A percentile compares a stretch with the other conserved stretches of the same genome.
Evolutionary conservation across 176 grass and related monocot species (phyloP).

Genomic region (Triticum timopheevii): DNA sequence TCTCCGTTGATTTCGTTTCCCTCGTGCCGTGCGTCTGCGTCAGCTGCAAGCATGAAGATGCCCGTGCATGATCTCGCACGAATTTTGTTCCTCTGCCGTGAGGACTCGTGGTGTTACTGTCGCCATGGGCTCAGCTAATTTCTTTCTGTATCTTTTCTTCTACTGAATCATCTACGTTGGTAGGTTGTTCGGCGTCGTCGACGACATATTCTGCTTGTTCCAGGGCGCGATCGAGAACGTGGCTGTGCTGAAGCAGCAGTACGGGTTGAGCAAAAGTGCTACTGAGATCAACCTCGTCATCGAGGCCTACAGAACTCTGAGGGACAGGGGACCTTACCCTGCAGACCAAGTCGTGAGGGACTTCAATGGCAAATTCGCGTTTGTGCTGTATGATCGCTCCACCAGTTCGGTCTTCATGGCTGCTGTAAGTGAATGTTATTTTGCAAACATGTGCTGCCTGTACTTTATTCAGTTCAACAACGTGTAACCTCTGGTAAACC

Average conservation of each 20-base stretch:
- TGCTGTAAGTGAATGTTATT: conserved; percentile 41
- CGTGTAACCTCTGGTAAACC: not conserved
- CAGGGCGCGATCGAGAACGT: conserved; percentile 64
- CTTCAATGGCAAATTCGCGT: conserved; percentile 64
- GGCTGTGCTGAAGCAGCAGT: conserved; percentile 67
- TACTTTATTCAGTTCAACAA: not conserved
- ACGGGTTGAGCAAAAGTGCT: conserved; percentile 62
- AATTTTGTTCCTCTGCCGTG: too few relatives aligned
- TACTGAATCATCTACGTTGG: not conserved
- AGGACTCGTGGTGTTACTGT: not conserved
- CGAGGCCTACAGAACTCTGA: conserved; percentile 76
- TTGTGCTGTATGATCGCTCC: conserved; percentile 68
- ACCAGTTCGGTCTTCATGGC: conserved; percentile 67
- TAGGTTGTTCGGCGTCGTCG: conserved; percentile 63
- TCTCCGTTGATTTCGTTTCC: not conserved
- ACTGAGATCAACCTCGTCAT: conserved; percentile 77
- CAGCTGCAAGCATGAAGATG: too few relatives aligned
- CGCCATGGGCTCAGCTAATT: not conserved
- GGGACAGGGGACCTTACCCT: conserved; percentile 88
- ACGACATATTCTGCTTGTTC: conserved; percentile 77
- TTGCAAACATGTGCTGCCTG: not conserved
- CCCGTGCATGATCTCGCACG: too few relatives aligned
- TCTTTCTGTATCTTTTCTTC: not conserved
- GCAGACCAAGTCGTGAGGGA: conserved; percentile 74
- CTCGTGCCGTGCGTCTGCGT: too few relatives aligned